These are phyloP conservation scores for Amphibolis antarctica DNA, from an alignment of 106 monocot species.

Conservation along the genomic window DNA sequence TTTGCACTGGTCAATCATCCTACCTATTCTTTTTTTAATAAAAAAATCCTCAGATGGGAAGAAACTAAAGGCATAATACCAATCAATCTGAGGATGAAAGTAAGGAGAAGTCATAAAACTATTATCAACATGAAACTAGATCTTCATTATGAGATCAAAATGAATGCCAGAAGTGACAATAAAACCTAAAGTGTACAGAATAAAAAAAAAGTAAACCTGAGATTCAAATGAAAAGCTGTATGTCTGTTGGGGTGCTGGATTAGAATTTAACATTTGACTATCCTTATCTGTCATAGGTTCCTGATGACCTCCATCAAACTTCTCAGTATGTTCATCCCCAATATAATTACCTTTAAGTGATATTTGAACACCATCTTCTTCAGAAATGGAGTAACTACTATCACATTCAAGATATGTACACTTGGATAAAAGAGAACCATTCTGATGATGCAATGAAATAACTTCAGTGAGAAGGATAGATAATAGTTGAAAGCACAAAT, in stretches of 20 bases:
- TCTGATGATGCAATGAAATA: constrained; percentile 27
- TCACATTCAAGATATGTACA: constrained; percentile 68
- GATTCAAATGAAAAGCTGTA: constrained; percentile 74
- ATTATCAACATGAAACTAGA: too few relatives aligned
- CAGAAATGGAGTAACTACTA: constrained; percentile 73
- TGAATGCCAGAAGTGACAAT: too few relatives aligned
- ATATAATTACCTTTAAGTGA: constrained; percentile 28
- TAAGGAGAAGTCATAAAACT: too few relatives aligned
- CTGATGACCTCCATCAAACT: background rate
- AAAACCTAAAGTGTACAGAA: background rate
- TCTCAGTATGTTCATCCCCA: constrained; percentile 15
- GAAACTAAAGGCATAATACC: too few relatives aligned
- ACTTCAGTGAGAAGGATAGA: background rate
- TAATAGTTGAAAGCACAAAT: background rate
- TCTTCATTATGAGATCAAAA: too few relatives aligned
- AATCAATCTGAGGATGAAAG: too few relatives aligned
- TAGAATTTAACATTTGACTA: constrained; percentile 12
- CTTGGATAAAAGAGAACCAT: constrained; percentile 63
- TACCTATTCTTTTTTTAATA: too few relatives aligned
- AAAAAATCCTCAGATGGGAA: too few relatives aligned
- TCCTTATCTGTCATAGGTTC: constrained; percentile 9
- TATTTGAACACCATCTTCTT: constrained; percentile 78
- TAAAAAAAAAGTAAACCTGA: constrained; percentile 43
- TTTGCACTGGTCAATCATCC: too few relatives aligned
- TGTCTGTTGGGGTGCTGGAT: constrained; percentile 10